phyloP scores from a whole-genome alignment of 805 yeast genomes.

The Naumovozyma castellii region DNA sequence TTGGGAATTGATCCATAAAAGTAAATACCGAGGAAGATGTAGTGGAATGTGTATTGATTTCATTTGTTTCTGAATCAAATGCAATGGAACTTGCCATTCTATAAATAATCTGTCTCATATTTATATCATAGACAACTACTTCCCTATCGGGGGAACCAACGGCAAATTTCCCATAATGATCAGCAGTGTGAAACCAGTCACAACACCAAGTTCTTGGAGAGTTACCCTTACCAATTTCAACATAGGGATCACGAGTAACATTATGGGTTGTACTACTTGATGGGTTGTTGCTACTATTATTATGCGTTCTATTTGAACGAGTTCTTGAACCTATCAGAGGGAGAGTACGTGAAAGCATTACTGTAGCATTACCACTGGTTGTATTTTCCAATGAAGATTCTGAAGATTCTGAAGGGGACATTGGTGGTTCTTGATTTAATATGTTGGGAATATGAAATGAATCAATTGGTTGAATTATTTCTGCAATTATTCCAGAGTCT shows the following conservation, averaged over 20 bases:
- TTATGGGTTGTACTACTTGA: neutral
- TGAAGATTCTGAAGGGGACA: neutral
- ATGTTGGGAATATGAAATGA: slow-evolving; percentile 16
- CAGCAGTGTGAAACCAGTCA: slow-evolving; percentile 56
- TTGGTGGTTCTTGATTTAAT: neutral
- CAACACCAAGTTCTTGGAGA: slow-evolving; percentile 43
- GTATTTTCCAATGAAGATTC: neutral
- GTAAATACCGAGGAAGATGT: neutral
- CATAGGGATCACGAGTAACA: neutral
- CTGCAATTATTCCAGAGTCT: slow-evolving; percentile 12
- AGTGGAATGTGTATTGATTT: slow-evolving; percentile 3
- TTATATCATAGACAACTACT: slow-evolving; percentile 38
- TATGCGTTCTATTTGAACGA: slow-evolving; percentile 1
- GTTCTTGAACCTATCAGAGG: neutral
- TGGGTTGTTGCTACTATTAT: slow-evolving; percentile 1
- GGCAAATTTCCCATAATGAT: slow-evolving; percentile 38
- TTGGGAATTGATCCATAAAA: slow-evolving; percentile 24
- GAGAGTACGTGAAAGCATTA: neutral
- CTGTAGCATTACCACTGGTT: neutral
- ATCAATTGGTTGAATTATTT: slow-evolving; percentile 25
- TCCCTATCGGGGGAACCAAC: slow-evolving; percentile 73
- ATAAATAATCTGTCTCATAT: slow-evolving; percentile 15
- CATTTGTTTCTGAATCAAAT: neutral
- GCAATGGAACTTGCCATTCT: slow-evolving; percentile 23
- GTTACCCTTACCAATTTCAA: slow-evolving; percentile 4